Conservation (phyloP, 331 rosid genomes). For the Acacia pycnantha region DNA sequence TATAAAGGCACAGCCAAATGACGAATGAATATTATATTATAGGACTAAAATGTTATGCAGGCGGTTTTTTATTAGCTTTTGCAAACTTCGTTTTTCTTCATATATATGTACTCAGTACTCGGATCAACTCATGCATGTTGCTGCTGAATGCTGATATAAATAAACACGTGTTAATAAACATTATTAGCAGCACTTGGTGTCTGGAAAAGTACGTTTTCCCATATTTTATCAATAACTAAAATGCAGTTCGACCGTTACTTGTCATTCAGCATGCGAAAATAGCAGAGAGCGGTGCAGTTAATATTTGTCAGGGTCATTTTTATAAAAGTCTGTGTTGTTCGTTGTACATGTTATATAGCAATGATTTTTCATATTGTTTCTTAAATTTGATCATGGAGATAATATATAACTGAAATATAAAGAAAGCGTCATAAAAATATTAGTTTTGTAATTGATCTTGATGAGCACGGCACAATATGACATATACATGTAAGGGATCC, state of each 20-base stretch:
- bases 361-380: not conserved
- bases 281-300: not conserved
- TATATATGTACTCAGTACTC: not conserved
- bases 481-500: not conserved
- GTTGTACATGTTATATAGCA: no score
- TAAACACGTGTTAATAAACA: no score
- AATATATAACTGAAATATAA: no score
- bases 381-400: not conserved
- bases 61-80: not conserved
- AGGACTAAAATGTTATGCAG: not conserved
- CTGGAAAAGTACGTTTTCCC: not conserved
- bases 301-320: not conserved
- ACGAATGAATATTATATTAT: not conserved
- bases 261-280: not conserved
- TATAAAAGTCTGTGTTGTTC: not conserved
- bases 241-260: not conserved
- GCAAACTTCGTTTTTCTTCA: not conserved
- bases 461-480: not conserved
- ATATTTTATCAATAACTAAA: no score
- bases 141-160: not conserved
- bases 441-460: no score
- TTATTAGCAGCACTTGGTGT: no score
- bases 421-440: no score
- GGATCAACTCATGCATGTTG: not conserved
- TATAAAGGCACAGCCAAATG: not conserved